Base-by-base conservation (phyloP, 2,329 filamentous ascomycete species). In the Hymenoscyphus infarciens region DNA sequence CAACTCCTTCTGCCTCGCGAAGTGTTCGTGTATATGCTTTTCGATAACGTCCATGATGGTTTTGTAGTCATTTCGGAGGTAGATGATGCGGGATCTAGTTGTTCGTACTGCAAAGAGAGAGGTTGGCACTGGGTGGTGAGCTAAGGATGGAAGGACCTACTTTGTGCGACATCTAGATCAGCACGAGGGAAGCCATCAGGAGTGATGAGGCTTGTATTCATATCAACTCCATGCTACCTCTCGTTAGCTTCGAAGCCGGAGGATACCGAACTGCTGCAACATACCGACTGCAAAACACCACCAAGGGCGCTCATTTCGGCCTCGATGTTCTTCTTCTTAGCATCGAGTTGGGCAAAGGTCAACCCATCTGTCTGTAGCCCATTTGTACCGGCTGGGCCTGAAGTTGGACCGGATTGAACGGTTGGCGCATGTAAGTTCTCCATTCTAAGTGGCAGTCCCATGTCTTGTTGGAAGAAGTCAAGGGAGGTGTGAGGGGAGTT, bases 91-190 rank as follows among this genome's bases (percentile, higher is more conserved):
- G 31, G 93, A 85, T 76, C 95, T 84, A 42, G 93, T 97, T n/a
- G 92, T 97, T 65, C 95, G 91, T 74, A 99, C 91, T 96, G 71
- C 13, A n/a, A 29, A 8, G 15, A 19, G 56, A 8, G 15, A 19
- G 56, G 53, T 70, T 57, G 68, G 63, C 39, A 63, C 19, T 42
- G 31, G 31, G 38, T 10, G n/a, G 56, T 16, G 19, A 60, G 52
- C 31, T 39, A 19, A 27, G 54, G 35, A 35, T 49, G 57, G 60
- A 49, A 63, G 55, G 58, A 61, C 81, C 68, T 86, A 95, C 92
- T 95, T 78, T 97, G 94, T 29, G 95, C 89, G 66, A 99, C 90
- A 75, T 99, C 95, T 67, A 99, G 88, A 76, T 99, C 95, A 71
- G 91, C 88, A 74, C 95, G 86, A 35, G 95, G 95, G 74, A 91